Evolutionary conservation across 805 yeast species (phyloP), one percentile per base, ranked within the genome.

Genomic region (Candida lessepsii): DNA sequence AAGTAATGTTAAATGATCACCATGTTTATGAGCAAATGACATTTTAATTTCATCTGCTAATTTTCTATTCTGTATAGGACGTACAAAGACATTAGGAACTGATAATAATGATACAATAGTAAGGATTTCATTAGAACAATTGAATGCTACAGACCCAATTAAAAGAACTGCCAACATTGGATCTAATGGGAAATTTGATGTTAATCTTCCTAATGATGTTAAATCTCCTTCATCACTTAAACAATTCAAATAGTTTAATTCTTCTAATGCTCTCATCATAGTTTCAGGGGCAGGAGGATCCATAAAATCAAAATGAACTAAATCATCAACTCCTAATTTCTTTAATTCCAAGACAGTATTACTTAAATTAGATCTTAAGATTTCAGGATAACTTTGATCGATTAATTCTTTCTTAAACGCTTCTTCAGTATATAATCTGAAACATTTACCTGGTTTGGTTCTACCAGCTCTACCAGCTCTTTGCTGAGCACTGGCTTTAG

Each of bases 401-500:
- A 88, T 86, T 54, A 91, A 73, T 61, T 93, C 98, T 58, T 86
- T 85, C 58, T 88, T 81, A 73, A 88, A 91, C 1, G 98, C 97
- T 54, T 89, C 97, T 60, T 93, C 97, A 1, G 99, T 93, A 67
- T 91, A 91, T 40, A 91, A 72, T 58, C 99, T 76, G 77, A 91
- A 91, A 66, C 97, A 91, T 63, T 93, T 91, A 58, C 99, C 99
- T 11, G 98, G 96, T 56, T 96, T 80, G 5, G 97, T 91, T 79
- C 99, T 91, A 70, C 99, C 99, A 41, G 99, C 99, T 77, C 99
- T 86, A 77, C 99, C 99, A 25, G 98, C 98, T 65, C 99, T 80
- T 66, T 91, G 99, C 66, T 91, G 96, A 1, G 99, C 96, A 35
- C 95, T 83, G 0, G 99, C 99, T 66, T 89, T 90, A 9, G 98